phyloP scores from a whole-genome alignment of 73 alveolate species.

The Tetrahymena thermophila region DNA sequence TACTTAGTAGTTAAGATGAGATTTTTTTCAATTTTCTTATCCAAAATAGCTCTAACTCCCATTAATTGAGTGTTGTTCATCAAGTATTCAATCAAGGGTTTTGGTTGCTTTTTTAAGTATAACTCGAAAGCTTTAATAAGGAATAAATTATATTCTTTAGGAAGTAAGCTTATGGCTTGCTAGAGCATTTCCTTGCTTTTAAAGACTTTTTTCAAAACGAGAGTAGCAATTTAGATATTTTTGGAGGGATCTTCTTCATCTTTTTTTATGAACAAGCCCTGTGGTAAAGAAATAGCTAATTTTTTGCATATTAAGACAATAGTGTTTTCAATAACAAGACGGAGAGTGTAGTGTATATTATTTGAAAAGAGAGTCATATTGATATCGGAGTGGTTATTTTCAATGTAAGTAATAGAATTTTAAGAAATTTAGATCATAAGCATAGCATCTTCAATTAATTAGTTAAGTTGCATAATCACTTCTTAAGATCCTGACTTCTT shows the following conservation, averaged over 20 bases:
- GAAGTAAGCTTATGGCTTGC: not conserved
- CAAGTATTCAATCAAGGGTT: not conserved
- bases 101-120: not conserved
- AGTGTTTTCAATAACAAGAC: not conserved
- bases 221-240: not conserved
- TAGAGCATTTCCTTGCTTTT: not conserved
- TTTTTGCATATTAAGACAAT: not conserved
- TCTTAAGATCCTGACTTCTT: not conserved
- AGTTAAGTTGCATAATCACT: not conserved
- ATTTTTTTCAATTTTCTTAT: not conserved
- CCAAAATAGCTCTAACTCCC: slow-evolving; percentile 1
- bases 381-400: not conserved
- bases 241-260: not conserved
- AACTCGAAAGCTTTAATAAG: not conserved
- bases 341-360: not conserved
- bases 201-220: not conserved
- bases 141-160: not conserved
- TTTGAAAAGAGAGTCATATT: not conserved
- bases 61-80: not conserved
- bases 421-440: not conserved
- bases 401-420: not conserved
- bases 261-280: not conserved
- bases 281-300: not conserved
- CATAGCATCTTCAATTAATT: not conserved
- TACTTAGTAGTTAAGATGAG: not conserved